Conservation (phyloP, 495 filamentous ascomycete species). For the Trichocladium antarcticum region DNA sequence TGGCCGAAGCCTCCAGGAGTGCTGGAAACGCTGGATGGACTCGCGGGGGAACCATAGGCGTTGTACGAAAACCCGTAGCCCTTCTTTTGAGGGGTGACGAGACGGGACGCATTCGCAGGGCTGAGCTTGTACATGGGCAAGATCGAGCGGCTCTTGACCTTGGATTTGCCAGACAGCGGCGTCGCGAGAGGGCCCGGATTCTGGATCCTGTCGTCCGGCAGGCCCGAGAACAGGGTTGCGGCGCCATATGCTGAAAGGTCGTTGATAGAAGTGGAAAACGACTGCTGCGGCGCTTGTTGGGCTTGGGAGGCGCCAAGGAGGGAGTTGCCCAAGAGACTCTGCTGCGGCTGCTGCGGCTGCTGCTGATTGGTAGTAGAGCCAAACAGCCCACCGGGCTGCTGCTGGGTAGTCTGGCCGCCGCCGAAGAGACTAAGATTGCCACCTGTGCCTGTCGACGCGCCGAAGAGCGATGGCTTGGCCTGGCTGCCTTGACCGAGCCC, state of each 20-base stretch:
- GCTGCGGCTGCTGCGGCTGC: constrained; percentile 36
- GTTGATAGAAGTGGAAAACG: constrained; percentile 65
- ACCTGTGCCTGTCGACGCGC: constrained; percentile 28
- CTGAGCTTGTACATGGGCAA: constrained; percentile 84
- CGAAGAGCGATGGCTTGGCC: constrained; percentile 38
- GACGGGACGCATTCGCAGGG: constrained; percentile 61
- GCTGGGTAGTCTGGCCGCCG: constrained; percentile 37
- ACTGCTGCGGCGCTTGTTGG: constrained; percentile 42
- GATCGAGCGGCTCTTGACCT: constrained; percentile 62
- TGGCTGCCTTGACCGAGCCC: constrained; percentile 29
- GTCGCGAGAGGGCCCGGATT: constrained; percentile 78
- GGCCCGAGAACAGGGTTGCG: constrained; percentile 61
- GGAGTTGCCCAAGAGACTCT: constrained; percentile 26
- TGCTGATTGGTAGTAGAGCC: constrained; percentile 33
- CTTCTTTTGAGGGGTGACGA: constrained; percentile 69
- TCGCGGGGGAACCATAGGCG: constrained; percentile 71
- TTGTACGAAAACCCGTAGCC: constrained; percentile 87
- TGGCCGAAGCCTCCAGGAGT: constrained; percentile 55
- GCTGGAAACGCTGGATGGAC: constrained; percentile 52
- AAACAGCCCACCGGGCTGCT: constrained; percentile 32
- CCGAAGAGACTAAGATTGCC: constrained; percentile 61
- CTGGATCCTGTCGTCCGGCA: constrained; percentile 50
- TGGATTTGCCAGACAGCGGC: constrained; percentile 58
- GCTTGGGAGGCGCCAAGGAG: constrained; percentile 33
- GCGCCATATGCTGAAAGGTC: constrained; percentile 74